Evolutionary conservation across 2,329 filamentous ascomycete species (phyloP).

Genomic region (Clarireedia paspali): DNA sequence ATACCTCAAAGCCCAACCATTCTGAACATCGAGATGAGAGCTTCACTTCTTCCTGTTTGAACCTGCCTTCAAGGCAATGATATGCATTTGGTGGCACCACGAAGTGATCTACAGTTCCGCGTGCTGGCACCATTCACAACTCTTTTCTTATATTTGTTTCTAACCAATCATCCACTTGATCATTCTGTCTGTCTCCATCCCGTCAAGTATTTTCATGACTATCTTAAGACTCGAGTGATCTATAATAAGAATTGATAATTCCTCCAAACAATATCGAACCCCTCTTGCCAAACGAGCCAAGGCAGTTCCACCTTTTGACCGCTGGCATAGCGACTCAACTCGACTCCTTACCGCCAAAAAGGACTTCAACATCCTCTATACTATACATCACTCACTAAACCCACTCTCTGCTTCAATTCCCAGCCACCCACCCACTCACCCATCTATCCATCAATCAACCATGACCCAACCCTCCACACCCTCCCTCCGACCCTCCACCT

Average conservation of each 20-base stretch:
- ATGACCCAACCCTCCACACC: background rate
- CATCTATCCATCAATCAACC: background rate
- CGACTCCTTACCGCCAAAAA: no score
- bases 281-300: no score
- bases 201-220: background rate
- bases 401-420: background rate
- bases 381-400: background rate
- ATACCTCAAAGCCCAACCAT: background rate
- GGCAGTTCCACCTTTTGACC: no score
- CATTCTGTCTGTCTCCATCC: background rate
- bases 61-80: background rate
- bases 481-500: background rate
- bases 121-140: conserved; percentile 5
- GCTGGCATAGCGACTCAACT: no score
- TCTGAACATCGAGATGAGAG: background rate
- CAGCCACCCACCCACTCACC: background rate
- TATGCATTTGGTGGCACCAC: background rate
- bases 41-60: background rate
- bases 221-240: background rate
- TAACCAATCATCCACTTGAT: background rate
- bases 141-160: background rate
- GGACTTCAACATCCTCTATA: background rate
- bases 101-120: background rate
- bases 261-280: background rate
- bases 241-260: background rate